Evolutionary conservation across 345 rosid genomes (phyloP).

Genomic region (Citrus trifoliata): DNA sequence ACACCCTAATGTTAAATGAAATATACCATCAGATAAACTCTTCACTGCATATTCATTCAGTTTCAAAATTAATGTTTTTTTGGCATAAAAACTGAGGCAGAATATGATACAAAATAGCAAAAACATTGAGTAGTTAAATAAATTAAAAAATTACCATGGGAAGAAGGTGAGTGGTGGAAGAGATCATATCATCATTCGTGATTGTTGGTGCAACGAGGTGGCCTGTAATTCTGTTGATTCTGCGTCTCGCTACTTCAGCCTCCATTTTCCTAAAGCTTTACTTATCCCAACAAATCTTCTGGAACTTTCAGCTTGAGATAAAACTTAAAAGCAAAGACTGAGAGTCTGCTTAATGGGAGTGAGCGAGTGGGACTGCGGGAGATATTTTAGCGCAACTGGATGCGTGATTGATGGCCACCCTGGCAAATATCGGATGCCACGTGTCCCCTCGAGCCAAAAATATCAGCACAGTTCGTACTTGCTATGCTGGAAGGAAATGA

Average conservation of each 20-base stretch:
- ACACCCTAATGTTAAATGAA: no score
- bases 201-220: constrained; percentile 45
- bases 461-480: background rate
- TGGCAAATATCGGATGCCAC: background rate
- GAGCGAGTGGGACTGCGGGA: background rate
- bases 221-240: constrained; percentile 55
- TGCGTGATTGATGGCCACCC: background rate
- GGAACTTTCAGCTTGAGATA: background rate
- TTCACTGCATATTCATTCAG: no score
- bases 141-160: constrained; percentile 47
- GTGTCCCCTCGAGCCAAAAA: background rate
- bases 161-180: constrained; percentile 40
- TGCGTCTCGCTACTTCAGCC: constrained; percentile 50
- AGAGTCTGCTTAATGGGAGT: no score
- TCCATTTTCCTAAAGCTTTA: constrained; percentile 42
- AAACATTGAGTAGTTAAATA: no score
- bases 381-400: background rate
- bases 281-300: background rate
- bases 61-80: no score
- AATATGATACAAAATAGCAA: background rate
- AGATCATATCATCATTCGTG: constrained; percentile 30
- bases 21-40: no score
- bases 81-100: background rate
- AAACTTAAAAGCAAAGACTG: background rate
- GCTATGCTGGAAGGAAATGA: no score